Percentiles rank a stretch among this genome's conserved stretches.
Evolutionary conservation across 2,329 filamentous ascomycete species (phyloP).

Genomic region (Aureobasidium sp.): DNA sequence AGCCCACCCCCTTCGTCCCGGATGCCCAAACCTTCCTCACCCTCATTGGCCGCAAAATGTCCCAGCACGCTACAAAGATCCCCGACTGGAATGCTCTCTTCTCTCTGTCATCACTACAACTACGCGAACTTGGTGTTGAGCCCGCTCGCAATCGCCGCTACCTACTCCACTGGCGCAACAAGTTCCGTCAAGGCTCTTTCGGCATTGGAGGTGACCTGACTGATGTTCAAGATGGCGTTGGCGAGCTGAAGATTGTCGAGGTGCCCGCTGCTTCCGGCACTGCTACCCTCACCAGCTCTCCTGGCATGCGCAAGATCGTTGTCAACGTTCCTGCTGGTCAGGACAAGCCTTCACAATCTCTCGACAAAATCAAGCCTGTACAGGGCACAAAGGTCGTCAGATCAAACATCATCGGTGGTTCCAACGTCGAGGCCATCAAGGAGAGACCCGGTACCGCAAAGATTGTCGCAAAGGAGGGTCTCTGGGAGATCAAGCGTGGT

Average conservation of each 20-base stretch:
- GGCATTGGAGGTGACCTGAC: constrained; percentile 77
- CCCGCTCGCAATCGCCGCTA: constrained; percentile 75
- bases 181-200: constrained; percentile 67
- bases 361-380: constrained; percentile 44
- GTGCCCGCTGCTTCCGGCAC: constrained; percentile 32
- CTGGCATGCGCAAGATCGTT: constrained; percentile 49
- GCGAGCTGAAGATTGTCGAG: constrained; percentile 50
- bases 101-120: constrained; percentile 64
- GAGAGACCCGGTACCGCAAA: constrained; percentile 52
- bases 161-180: constrained; percentile 77
- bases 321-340: constrained; percentile 47
- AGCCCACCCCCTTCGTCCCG: constrained; percentile 76
- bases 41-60: constrained; percentile 80
- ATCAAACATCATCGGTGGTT: constrained; percentile 63
- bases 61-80: constrained; percentile 76
- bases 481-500: constrained; percentile 85
- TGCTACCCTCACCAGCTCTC: constrained; percentile 44
- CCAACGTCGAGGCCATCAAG: constrained; percentile 61
- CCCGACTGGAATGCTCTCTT: constrained; percentile 87
- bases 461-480: constrained; percentile 68
- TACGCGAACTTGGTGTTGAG: constrained; percentile 82
- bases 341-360: constrained; percentile 41
- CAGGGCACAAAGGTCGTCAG: constrained; percentile 59
- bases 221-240: constrained; percentile 55
- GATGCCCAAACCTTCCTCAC: constrained; percentile 79